Percentiles rank a stretch among this genome's conserved stretches.
Conservation (phyloP, 1,284 basidiomycete genomes). For the Trametes hirsuta region DNA sequence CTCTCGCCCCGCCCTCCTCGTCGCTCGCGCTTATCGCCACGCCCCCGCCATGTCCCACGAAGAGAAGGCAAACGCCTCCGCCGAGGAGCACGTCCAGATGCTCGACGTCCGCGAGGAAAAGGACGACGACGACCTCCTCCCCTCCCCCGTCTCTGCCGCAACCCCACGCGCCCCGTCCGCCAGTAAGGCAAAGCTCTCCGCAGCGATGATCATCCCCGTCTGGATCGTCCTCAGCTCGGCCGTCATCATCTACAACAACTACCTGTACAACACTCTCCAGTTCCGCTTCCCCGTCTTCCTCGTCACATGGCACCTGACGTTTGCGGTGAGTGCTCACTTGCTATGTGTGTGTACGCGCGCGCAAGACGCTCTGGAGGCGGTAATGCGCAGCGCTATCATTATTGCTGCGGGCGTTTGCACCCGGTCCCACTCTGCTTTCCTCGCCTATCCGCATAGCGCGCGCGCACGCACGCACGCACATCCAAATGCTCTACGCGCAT, state of each 20-base stretch:
- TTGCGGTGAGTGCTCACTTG: too few relatives aligned
- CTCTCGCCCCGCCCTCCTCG: not conserved
- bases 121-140: conserved; percentile 40
- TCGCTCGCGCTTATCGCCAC: not conserved
- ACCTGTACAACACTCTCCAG: conserved; percentile 81
- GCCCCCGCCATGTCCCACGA: conserved; percentile 23
- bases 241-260: conserved; percentile 98
- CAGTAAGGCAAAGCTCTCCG: conserved; percentile 48
- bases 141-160: conserved; percentile 54
- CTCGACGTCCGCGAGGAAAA: conserved; percentile 35
- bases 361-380: too few relatives aligned
- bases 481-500: conserved; percentile 10
- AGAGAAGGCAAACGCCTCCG: conserved; percentile 20
- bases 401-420: not conserved
- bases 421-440: too few relatives aligned
- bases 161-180: conserved; percentile 42
- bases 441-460: too few relatives aligned
- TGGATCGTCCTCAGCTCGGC: conserved; percentile 91
- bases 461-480: not conserved
- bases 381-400: conserved; percentile 1
- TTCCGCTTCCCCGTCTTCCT: conserved; percentile 90
- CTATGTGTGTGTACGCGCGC: not conserved
- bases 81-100: conserved; percentile 32
- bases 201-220: conserved; percentile 76
- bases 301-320: conserved; percentile 85